Evolutionary conservation across 768 basidiomycete genomes (phyloP).

Genomic region (Sistotremastrum suecicum): DNA sequence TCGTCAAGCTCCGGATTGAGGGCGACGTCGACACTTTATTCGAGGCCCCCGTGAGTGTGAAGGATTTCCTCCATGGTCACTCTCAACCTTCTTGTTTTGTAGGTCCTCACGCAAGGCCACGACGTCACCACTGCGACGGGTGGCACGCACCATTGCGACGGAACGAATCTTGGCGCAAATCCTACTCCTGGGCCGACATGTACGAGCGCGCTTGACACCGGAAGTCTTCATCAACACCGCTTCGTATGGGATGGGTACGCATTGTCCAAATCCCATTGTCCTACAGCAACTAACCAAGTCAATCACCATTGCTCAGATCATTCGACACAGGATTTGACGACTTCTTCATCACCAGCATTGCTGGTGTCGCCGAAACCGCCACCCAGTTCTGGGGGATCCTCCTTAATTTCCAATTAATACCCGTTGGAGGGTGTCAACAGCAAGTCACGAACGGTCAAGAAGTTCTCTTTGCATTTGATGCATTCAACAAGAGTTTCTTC

Average conservation of each 20-base stretch:
- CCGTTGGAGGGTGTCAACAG: conserved; percentile 29
- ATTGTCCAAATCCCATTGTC: not conserved
- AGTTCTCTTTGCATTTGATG: conserved; percentile 27
- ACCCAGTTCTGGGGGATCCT: conserved; percentile 25
- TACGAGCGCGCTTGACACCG: conserved; percentile 25
- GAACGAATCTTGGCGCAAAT: conserved; percentile 24
- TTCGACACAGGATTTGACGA: conserved; percentile 26
- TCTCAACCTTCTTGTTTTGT: too few relatives aligned
- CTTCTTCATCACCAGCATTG: conserved; percentile 28
- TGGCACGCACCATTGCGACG: conserved; percentile 29
- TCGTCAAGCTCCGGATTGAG: too few relatives aligned
- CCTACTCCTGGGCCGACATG: conserved; percentile 25
- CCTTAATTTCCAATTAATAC: conserved; percentile 20
- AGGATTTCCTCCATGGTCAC: too few relatives aligned
- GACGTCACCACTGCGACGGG: conserved; percentile 24
- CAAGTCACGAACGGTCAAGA: conserved; percentile 17
- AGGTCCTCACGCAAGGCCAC: conserved; percentile 25
- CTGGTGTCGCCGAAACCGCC: conserved; percentile 14
- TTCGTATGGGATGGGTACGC: conserved; percentile 30
- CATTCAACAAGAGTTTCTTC: conserved; percentile 19
- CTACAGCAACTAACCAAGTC: not conserved
- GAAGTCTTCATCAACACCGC: not conserved
- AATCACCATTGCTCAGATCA: conserved; percentile 10
- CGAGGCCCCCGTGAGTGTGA: too few relatives aligned
- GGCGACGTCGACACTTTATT: too few relatives aligned